Evolutionary conservation across 257 asterid genomes (phyloP).

Genomic region (Lycium ferocissimum): DNA sequence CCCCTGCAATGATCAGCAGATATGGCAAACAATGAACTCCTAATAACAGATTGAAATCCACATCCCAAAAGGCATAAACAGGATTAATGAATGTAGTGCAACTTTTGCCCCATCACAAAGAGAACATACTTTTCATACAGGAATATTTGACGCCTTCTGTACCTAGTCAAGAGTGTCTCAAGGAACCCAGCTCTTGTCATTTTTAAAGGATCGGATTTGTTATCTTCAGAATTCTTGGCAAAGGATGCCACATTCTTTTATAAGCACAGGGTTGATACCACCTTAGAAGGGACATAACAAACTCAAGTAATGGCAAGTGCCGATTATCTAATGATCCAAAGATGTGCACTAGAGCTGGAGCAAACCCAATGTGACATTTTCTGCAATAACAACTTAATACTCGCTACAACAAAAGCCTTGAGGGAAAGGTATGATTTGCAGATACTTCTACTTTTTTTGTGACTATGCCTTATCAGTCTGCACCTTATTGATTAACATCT

Average conservation of each 20-base stretch:
- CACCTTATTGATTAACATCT: slow-evolving; percentile 4
- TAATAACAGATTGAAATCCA: background rate
- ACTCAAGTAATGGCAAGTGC: background rate
- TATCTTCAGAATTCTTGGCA: background rate
- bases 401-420: background rate
- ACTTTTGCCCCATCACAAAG: background rate
- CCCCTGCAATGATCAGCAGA: slow-evolving; percentile 54
- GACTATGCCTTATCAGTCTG: background rate
- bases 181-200: background rate
- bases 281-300: background rate
- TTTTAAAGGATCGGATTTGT: background rate
- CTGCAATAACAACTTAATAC: background rate
- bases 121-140: background rate
- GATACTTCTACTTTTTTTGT: background rate
- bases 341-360: background rate
- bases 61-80: background rate
- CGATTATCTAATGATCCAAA: background rate
- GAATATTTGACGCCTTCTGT: background rate
- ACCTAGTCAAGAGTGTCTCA: background rate
- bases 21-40: background rate
- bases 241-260: background rate
- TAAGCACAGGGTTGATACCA: background rate
- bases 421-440: background rate
- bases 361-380: background rate
- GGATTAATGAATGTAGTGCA: background rate